These are phyloP conservation scores for Fallopia convolvulus DNA, from an alignment of 148 eudicot genomes.

Conservation along the genomic window DNA sequence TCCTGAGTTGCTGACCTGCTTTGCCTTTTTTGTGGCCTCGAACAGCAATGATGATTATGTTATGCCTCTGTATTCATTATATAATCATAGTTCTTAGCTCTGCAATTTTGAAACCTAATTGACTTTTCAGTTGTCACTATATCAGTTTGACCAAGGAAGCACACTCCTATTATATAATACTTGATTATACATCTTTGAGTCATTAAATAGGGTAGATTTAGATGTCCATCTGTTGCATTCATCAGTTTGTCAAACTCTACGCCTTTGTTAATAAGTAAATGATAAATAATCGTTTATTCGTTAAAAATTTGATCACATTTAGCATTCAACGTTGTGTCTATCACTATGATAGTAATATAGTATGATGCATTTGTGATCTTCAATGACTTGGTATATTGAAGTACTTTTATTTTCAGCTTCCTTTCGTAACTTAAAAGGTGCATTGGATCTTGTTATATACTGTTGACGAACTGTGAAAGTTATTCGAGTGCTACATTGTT, in stretches of 20 bases:
- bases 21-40: background rate
- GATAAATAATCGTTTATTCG: background rate
- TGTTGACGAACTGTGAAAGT: background rate
- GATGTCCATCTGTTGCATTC: no score
- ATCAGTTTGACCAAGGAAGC: no score
- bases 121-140: background rate
- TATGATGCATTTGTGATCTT: background rate
- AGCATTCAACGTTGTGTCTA: background rate
- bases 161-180: no score
- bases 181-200: no score
- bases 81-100: background rate
- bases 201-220: no score
- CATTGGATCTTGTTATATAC: background rate
- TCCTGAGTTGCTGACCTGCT: background rate
- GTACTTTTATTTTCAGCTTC: background rate
- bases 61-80: background rate
- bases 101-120: background rate
- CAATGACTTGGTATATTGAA: background rate
- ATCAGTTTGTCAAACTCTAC: no score
- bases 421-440: background rate
- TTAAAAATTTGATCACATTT: background rate
- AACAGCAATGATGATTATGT: background rate
- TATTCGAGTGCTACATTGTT: background rate
- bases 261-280: no score
- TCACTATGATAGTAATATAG: background rate